Evolutionary conservation across 2,329 filamentous ascomycete genomes (phyloP).

Genomic region (Colletotrichum acutatum): DNA sequence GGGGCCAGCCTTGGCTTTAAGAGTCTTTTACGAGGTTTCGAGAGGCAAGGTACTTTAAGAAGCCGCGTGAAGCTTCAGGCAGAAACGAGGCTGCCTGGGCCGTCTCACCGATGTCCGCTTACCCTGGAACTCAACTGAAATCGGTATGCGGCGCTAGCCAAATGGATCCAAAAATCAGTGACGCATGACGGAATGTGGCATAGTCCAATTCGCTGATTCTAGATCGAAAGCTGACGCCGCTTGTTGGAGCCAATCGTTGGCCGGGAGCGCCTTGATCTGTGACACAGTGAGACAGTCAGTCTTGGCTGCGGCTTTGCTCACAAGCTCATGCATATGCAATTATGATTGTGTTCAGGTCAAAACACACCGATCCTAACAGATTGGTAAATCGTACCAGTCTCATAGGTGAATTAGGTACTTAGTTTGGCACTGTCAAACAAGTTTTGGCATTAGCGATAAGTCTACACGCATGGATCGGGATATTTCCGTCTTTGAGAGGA

Average conservation of each 20-base stretch:
- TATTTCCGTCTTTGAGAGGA: too few species aligned
- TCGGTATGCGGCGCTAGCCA: not conserved
- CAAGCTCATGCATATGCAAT: not conserved
- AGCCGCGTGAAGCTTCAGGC: not conserved
- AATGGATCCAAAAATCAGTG: not conserved
- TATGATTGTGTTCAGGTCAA: not conserved
- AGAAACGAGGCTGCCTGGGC: slow-evolving; percentile 10
- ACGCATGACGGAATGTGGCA: not conserved
- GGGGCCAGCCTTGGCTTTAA: not conserved
- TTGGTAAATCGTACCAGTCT: not conserved
- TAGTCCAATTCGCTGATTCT: not conserved
- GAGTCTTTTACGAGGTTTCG: not conserved
- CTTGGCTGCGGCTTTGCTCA: not conserved
- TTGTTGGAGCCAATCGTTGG: not conserved
- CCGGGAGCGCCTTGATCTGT: not conserved
- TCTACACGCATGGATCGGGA: too few species aligned
- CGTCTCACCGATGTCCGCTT: not conserved
- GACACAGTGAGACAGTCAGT: not conserved
- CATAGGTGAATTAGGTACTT: too few species aligned
- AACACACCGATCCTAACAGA: not conserved
- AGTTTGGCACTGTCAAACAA: too few species aligned
- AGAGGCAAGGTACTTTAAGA: not conserved
- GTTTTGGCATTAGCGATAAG: too few species aligned
- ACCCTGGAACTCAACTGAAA: not conserved
- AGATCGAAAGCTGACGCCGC: not conserved